These are phyloP conservation scores for Hygrophoropsis aurantiaca DNA, from an alignment of 768 basidiomycete species.

Conservation along the genomic window DNA sequence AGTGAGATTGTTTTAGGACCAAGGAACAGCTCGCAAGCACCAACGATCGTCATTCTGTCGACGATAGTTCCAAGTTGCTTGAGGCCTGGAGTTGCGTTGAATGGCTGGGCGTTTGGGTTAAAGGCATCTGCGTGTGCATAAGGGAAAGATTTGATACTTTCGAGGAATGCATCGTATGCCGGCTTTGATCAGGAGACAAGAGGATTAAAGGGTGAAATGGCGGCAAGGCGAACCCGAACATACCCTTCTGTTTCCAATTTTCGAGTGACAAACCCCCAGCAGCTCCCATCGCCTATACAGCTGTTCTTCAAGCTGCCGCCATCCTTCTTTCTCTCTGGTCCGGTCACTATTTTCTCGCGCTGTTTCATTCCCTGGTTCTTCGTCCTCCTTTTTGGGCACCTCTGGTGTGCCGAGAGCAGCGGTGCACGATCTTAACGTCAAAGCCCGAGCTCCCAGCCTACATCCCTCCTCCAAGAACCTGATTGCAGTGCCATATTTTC, in stretches of 20 bases:
- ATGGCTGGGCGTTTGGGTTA: constrained; percentile 33
- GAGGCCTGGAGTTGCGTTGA: constrained; percentile 40
- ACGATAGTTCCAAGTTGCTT: constrained; percentile 61
- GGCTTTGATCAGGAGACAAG: constrained; percentile 45
- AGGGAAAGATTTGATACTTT: constrained; percentile 55
- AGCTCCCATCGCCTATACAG: constrained; percentile 78
- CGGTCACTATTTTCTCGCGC: not conserved
- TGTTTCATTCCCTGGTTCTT: constrained; percentile 27
- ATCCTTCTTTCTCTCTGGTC: constrained; percentile 39
- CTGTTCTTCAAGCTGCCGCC: constrained; percentile 63
- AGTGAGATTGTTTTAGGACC: constrained; percentile 51
- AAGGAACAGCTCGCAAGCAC: constrained; percentile 64
- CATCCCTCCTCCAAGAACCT: constrained; percentile 69
- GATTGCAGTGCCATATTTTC: constrained; percentile 59
- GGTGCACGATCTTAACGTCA: too few relatives aligned
- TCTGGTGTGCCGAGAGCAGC: too few relatives aligned
- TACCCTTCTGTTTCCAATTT: constrained; percentile 77
- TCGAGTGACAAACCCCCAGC: constrained; percentile 74
- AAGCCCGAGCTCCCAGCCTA: constrained; percentile 47
- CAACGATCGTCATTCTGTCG: constrained; percentile 67
- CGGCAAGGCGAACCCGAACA: constrained; percentile 13
- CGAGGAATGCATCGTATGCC: constrained; percentile 56
- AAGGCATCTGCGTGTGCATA: constrained; percentile 41
- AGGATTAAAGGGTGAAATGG: too few relatives aligned
- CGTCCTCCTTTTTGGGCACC: constrained; percentile 8